Evolutionary conservation across 257 asterid genomes (phyloP), one percentile per base, ranked within the genome.

Genomic region (Eustoma russellianum): DNA sequence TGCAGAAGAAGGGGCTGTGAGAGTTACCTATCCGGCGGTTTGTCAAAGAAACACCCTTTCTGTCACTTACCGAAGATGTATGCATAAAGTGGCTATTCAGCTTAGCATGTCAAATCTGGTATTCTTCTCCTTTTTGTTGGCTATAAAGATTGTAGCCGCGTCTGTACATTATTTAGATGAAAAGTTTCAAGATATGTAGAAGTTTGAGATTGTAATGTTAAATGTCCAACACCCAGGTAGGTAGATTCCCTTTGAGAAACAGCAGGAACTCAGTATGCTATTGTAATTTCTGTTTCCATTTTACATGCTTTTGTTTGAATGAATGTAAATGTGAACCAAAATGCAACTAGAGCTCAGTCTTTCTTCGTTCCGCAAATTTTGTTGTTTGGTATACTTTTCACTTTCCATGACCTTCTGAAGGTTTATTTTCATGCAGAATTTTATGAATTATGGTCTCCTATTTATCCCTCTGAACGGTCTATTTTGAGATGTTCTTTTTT

Each of bases 21-120:
- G 67, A 56, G 46, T 44, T 54, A 48, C 24, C 45, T 55, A 41
- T 35, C 60, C 44, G 33, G 74, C 57, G 43, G 53, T 66, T 66
- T 59, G 56, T 50, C 68, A 51, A 66, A 66, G 56, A 48, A 24
- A 65, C 17, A 67, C 71, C 64, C n/a, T 61, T 71, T 54, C 7
- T 65, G 66, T 60, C 38, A 53, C 72, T 67, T 40, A 15, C 52
- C 48, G 48, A 59, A 57, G 75, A 56, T 74, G 61, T 66, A 54
- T 70, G 81, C 75, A 66, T 74, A 63, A 69, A 66, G 69, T 66
- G 62, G 61, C 56, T 72, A 50, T 59, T 68, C 61, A 34, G 48
- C 56, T 69, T 62, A 66, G 64, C 71, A 24, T 59, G 30, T 24
- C 64, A 55, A 64, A 66, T 50, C 63, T 46, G 65, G 72, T 57